Evolutionary conservation across 345 rosid species (phyloP), one percentile per base, ranked within the genome.

Genomic region (Anacardium occidentale): DNA sequence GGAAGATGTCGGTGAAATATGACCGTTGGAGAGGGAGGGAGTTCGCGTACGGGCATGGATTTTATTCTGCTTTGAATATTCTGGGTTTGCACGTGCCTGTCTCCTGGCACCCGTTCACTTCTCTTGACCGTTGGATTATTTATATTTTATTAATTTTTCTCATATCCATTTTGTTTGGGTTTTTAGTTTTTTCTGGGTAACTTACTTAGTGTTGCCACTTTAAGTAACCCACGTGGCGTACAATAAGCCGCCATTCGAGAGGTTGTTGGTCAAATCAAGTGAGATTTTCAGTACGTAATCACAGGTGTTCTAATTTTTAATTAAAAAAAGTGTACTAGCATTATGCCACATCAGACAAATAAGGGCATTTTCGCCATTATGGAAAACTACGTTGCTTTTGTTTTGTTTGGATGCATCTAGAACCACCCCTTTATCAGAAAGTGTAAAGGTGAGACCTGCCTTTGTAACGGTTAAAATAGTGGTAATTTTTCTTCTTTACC

Each of bases 1-100:
- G 86, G 82, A 15, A 54, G 4, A 66, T 87, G 97, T 94, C 97
- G 91, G 93, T 76, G 86, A 81, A 92, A 92, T 89, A 84, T 89
- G 89, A 92, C 99, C 99, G 99, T 95, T 94, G 89, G 64, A 44
- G 64, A 44, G 80, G 80, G 69, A 56, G 74, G 83, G 76, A 59
- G 81, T 82, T 78, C 81, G 80, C 76, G 91, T 87, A 86, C 88
- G 90, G 88, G 67, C 68, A 53, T 9, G 25, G 25, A 70, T 73
- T 66, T 72, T 64, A 73, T 5, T 56, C 68, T 68, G 7, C 18
- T 9, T 66, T 24, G 8, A 3, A 12, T 18, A 20, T n/a, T 52
- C 7, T 45, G 60, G 29, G 42, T 6, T 7, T 47, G 82, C 89
- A 89, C 88, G 86, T 85, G 89, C 69, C 83, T 80, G 85, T 73